These are phyloP conservation scores for Clonostachys rosea DNA, from an alignment of 2,329 filamentous ascomycete species.

Conservation along the genomic window DNA sequence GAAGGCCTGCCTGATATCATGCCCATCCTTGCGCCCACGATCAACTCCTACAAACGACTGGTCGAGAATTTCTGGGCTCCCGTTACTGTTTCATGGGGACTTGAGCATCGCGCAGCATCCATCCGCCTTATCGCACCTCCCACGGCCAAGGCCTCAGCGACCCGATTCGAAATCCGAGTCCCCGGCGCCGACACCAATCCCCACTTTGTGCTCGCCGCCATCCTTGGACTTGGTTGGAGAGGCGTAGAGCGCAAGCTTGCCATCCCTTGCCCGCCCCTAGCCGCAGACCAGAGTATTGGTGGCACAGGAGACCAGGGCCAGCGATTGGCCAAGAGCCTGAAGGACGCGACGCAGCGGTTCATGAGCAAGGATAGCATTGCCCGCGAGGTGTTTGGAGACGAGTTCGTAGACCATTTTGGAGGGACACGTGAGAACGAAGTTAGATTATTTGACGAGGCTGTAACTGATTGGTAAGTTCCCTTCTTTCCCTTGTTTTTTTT, in stretches of 20 bases:
- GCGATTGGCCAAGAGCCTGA: constrained; percentile 77
- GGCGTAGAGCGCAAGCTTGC: constrained; percentile 90
- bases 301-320: constrained; percentile 65
- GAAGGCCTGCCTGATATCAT: constrained; percentile 91
- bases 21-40: constrained; percentile 88
- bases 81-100: constrained; percentile 93
- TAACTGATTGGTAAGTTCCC: constrained; percentile 83
- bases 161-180: constrained; percentile 88
- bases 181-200: constrained; percentile 93
- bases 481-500: neutral
- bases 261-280: constrained; percentile 76
- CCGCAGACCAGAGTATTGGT: constrained; percentile 79
- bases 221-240: constrained; percentile 83
- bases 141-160: constrained; percentile 77
- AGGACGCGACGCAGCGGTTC: constrained; percentile 79
- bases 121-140: constrained; percentile 88
- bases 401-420: constrained; percentile 92
- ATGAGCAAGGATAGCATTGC: constrained; percentile 76
- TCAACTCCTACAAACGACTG: constrained; percentile 97
- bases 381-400: constrained; percentile 89
- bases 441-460: constrained; percentile 87
- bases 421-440: constrained; percentile 92
- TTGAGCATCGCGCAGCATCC: constrained; percentile 90
- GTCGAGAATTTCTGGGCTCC: constrained; percentile 99
- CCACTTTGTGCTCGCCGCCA: constrained; percentile 79